These are phyloP conservation scores for Penicillium sp. DNA, from an alignment of 2,329 filamentous ascomycete species.

Conservation along the genomic window DNA sequence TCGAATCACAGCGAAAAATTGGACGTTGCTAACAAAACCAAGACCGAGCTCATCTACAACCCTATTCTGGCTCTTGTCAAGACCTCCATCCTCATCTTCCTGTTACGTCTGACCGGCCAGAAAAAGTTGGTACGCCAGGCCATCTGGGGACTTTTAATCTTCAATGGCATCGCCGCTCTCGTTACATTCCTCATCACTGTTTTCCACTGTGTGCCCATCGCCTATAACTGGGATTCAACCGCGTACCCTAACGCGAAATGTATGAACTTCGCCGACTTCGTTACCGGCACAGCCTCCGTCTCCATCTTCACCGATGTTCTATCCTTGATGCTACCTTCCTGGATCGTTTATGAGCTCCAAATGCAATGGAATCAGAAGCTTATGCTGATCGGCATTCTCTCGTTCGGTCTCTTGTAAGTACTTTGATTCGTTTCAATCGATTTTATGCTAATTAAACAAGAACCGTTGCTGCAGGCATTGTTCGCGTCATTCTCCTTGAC, in stretches of 20 bases:
- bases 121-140: slow-evolving; percentile 3
- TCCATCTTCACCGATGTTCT: slow-evolving; percentile 7
- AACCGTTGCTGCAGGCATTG: slow-evolving; percentile 5
- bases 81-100: slow-evolving; percentile 9
- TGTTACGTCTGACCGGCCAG: slow-evolving; percentile 6
- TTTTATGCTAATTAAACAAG: not conserved
- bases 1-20: too few species aligned
- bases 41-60: slow-evolving; percentile 10
- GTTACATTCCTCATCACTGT: slow-evolving; percentile 6
- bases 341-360: slow-evolving; percentile 9
- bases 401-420: slow-evolving; percentile 9
- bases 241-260: slow-evolving; percentile 5
- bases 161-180: slow-evolving; percentile 1
- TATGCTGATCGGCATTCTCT: slow-evolving; percentile 9
- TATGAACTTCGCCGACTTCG: slow-evolving; percentile 9
- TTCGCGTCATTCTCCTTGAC: slow-evolving; percentile 8
- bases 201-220: slow-evolving; percentile 5
- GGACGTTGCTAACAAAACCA: not conserved
- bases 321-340: slow-evolving; percentile 3
- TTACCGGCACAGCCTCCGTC: slow-evolving; percentile 6
- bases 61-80: slow-evolving; percentile 8
- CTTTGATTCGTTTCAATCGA: too few species aligned
- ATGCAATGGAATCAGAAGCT: slow-evolving; percentile 8
- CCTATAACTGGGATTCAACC: slow-evolving; percentile 2
- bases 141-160: slow-evolving; percentile 5